Base-by-base conservation (phyloP, 176 grass and related monocot species). In the Bolboschoenus planiculmis region DNA sequence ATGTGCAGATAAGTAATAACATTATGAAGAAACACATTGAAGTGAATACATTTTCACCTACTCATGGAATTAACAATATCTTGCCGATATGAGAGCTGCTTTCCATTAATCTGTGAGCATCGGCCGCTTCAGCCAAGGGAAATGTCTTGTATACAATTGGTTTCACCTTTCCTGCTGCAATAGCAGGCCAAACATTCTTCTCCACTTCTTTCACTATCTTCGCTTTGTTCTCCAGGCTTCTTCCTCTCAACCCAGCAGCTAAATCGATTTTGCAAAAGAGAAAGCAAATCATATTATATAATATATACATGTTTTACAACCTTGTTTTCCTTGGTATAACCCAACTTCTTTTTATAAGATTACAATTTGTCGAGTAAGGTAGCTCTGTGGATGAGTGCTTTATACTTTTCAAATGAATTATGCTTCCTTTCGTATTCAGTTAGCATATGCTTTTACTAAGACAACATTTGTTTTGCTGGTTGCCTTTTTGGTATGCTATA, bases 71-170 rank as follows among this genome's bases (percentile, higher is more conserved):
- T 77, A 94, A 60, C 26, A 94, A 77, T 92, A 97, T 97, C 66
- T 97, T 97, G 50, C 95, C 95, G 8, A 92, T 82, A 68, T 97
- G 95, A 55, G 83, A 39, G 78, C 95, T 94, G 50, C 53, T 74
- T 83, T 97, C 95, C 81, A 94, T 94, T 40, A 94, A 24, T 64
- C 87, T 89, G 76, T 97, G 95, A 79, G 95, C 95, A 63, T 94
- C 88, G 0, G 78, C 88, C 13, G 88, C 95, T 86, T 97, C 87
- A 43, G 81, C 88, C 73, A 97, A 87, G 5, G 87, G 87, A 58
- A 92, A 91, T 0, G 85, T 77, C 83, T 79, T 91, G 90, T 88
- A 91, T 78, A 94, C 63, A 39, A 97, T 83, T 4, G 88, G 92
- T 78, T 92, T 97, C 81, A 97, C 88, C 70, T 90, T 97, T 24